Conservation (phyloP, 306 rosid species). For the Cicer chorassanicum region DNA sequence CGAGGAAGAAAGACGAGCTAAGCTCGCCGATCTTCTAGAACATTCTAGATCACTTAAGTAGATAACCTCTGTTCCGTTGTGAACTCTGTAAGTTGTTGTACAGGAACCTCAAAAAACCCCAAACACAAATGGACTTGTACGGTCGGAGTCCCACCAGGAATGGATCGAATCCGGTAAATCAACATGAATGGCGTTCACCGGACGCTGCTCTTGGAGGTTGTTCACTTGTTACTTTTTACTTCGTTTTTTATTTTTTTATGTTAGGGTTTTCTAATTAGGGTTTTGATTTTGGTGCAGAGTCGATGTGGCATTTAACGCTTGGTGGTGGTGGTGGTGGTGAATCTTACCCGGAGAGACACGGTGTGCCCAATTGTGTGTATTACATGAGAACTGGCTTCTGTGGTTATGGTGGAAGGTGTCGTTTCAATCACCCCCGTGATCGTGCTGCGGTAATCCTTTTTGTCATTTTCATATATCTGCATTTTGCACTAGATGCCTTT, state of each 20-base stretch:
- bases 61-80: background rate
- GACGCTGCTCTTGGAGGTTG: conserved; percentile 66
- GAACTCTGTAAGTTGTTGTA: conserved; percentile 28
- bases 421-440: conserved; percentile 88
- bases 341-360: conserved; percentile 81
- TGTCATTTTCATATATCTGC: conserved; percentile 31
- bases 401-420: conserved; percentile 85
- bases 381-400: conserved; percentile 89
- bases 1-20: conserved; percentile 44
- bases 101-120: conserved; percentile 24
- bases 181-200: conserved; percentile 70
- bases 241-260: conserved; percentile 24
- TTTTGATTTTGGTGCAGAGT: conserved; percentile 57
- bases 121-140: conserved; percentile 64
- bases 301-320: conserved; percentile 80
- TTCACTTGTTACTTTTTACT: conserved; percentile 54
- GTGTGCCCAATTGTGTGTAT: conserved; percentile 78
- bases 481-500: conserved; percentile 24
- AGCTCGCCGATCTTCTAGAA: conserved; percentile 51
- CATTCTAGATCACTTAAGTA: conserved; percentile 42
- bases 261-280: conserved; percentile 47
- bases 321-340: conserved; percentile 56
- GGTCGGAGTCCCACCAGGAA: conserved; percentile 65
- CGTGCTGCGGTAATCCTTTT: conserved; percentile 74
- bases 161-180: conserved; percentile 61